Conservation (phyloP, 257 asterid species). For the Apocynum venetum region DNA sequence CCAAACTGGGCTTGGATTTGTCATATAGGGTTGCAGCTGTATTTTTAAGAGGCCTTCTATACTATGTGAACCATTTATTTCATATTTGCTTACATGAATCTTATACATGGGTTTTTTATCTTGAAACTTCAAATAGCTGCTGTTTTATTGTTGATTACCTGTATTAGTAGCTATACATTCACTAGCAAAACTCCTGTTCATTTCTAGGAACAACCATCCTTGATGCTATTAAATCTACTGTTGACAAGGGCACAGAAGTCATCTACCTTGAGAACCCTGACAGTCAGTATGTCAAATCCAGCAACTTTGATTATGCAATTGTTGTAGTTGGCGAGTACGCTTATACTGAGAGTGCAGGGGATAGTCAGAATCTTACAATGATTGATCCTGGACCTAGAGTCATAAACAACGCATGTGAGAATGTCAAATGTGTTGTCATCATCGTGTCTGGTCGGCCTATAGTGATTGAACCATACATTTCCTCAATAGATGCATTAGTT, state of each 20-base stretch:
- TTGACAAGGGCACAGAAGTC: slow-evolving; percentile 55
- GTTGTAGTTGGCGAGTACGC: slow-evolving; percentile 78
- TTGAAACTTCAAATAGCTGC: not conserved
- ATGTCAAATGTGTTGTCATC: slow-evolving; percentile 58
- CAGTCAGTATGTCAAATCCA: slow-evolving; percentile 43
- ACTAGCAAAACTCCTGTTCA: slow-evolving; percentile 11
- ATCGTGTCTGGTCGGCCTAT: slow-evolving; percentile 71
- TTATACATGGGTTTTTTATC: not conserved
- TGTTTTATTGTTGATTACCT: not conserved
- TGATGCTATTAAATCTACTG: slow-evolving; percentile 57
- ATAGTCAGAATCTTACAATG: slow-evolving; percentile 65
- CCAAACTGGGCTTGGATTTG: not conserved
- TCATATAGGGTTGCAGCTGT: not conserved
- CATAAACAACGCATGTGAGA: slow-evolving; percentile 57
- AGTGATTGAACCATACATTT: slow-evolving; percentile 56
- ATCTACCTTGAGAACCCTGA: slow-evolving; percentile 60
- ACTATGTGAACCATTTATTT: not conserved
- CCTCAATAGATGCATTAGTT: slow-evolving; percentile 60
- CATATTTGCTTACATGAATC: not conserved
- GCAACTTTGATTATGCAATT: slow-evolving; percentile 60
- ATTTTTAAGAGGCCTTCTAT: not conserved
- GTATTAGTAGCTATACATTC: not conserved
- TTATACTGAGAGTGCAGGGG: slow-evolving; percentile 74
- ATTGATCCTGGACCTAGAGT: slow-evolving; percentile 65
- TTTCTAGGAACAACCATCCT: slow-evolving; percentile 77